phyloP scores from a whole-genome alignment of 1,284 basidiomycete species.

The Cutaneotrichosporon spelunceum region DNA sequence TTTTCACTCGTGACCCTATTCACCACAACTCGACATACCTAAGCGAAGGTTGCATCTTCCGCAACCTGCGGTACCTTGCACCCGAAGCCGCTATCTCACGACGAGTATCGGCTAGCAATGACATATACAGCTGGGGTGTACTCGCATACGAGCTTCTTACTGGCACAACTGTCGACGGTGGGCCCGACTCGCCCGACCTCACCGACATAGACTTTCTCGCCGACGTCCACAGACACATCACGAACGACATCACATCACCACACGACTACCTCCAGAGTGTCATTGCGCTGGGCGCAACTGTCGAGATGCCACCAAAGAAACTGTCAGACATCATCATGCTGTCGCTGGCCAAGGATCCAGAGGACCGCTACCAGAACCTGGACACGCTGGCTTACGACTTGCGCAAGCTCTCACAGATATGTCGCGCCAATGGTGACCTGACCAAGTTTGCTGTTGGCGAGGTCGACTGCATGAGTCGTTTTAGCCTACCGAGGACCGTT shows the following conservation, averaged over 20 bases:
- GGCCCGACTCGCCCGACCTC: conserved; percentile 28
- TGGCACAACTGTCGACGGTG: conserved; percentile 35
- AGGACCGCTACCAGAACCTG: conserved; percentile 40
- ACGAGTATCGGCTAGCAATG: conserved; percentile 27
- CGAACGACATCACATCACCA: conserved; percentile 5
- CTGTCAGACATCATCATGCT: conserved; percentile 43
- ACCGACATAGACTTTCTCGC: conserved; percentile 31
- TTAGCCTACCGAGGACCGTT: conserved; percentile 28
- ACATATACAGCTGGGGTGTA: conserved; percentile 46
- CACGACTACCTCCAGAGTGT: conserved; percentile 27
- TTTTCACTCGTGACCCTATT: conserved; percentile 28
- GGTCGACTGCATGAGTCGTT: conserved; percentile 37
- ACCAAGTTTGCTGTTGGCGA: conserved; percentile 37
- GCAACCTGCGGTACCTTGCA: conserved; percentile 40
- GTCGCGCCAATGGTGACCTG: conserved; percentile 29
- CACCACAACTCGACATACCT: conserved; percentile 22
- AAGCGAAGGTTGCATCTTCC: conserved; percentile 30
- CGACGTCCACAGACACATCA: conserved; percentile 39
- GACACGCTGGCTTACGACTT: conserved; percentile 42
- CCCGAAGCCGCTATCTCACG: conserved; percentile 36
- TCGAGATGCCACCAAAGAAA: conserved; percentile 29
- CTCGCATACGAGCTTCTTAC: conserved; percentile 43
- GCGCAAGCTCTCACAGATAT: conserved; percentile 29
- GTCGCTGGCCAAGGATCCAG: conserved; percentile 37
- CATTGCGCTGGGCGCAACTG: conserved; percentile 16